Evolutionary conservation across 257 asterid genomes (phyloP), one percentile per base, ranked within the genome.

Genomic region (Salvia splendens): DNA sequence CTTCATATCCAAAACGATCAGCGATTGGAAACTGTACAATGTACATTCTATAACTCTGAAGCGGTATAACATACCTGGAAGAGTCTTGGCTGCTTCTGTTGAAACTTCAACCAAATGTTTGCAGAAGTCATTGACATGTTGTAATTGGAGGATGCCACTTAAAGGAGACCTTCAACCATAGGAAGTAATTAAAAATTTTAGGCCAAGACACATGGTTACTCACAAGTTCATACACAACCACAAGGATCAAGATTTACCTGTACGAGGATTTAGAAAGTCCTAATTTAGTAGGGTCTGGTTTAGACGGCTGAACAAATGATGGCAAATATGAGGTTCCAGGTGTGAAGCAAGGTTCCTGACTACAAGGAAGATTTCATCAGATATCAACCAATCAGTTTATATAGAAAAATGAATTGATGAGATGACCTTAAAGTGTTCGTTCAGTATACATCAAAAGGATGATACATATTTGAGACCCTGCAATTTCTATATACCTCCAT

Each of bases 111-210:
- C 86, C 75, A 89, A 76, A 70, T 40, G 75, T 38, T 77, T 52
- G 77, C 95, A 86, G 64, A 89, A 71, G 73, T 83, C 86, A 73
- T 70, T 45, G 77, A 89, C 80, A 48, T 83, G 77, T 53, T 73
- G 81, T 61, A 60, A 45, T 54, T 77, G 87, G 74, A 86, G 86
- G 70, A 83, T 65, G 49, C 86, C 87, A 47, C 77, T 72, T 59
- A 85, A 73, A 61, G 77, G 81, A 77, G 88, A 83, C 82, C 92
- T 85, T 65, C 70, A 75, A 42, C 49, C 30, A 48, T 35, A 12
- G 42, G 45, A 74, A 49, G 16, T 55, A 50, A 60, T 35, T 3
- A 52, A 58, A 9, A 66, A 60, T 43, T 17, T 12, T 59, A 48
- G 14, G 15, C 45, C 16, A 45, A 70, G 58, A 15, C 30, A 46